Base-by-base conservation (phyloP, 108 stramenopile genomes). In the Heterococcus sp. region DNA sequence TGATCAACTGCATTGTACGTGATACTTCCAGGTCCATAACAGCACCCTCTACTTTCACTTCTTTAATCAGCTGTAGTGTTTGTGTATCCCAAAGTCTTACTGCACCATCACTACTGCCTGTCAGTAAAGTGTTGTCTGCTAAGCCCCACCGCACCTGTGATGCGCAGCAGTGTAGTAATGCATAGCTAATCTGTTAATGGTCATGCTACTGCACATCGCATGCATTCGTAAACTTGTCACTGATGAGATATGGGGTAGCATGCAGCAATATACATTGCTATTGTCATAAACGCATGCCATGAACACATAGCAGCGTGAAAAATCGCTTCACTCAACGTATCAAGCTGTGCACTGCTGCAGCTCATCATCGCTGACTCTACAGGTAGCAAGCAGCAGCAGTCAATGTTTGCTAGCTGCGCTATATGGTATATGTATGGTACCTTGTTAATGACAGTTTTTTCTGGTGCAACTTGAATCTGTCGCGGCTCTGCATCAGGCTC, bases 1-100 rank as follows among this genome's bases (percentile, higher is more conserved):
- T 94, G 38, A 95, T 84, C 65, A 93, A 91, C 8, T 73, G 37
- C 69, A 85, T 75, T 21, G 74, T 76, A 28, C 87, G n/a, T 2
- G 92, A 78, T 14, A 95, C 63, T 84, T 97, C 96, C 90, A 97
- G 91, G 80, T 97, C 96, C 38, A 93, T 90, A 66, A 97, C 88
- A 70, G 91, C 90, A 0, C 89, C 91, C 21, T 87, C 81, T 4
- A 90, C 87, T 63, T 86, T 46, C 11, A 92, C 77, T 32, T 72
- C 67, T 70, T 83, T 83, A n/a, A 5, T n/a, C 28, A 35, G 33
- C 38, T 75, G 37, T 70, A 67, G 37, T 58, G 34, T 75, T 5
- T 75, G 74, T n/a, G 69, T 38, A 34, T 83, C 82, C 74, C 74
- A 83, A 69, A 69, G 40, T 69, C 82, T 32, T n/a, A 83, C 39